These are phyloP conservation scores for Senna siamea DNA, from an alignment of 306 rosid genomes.

Conservation along the genomic window DNA sequence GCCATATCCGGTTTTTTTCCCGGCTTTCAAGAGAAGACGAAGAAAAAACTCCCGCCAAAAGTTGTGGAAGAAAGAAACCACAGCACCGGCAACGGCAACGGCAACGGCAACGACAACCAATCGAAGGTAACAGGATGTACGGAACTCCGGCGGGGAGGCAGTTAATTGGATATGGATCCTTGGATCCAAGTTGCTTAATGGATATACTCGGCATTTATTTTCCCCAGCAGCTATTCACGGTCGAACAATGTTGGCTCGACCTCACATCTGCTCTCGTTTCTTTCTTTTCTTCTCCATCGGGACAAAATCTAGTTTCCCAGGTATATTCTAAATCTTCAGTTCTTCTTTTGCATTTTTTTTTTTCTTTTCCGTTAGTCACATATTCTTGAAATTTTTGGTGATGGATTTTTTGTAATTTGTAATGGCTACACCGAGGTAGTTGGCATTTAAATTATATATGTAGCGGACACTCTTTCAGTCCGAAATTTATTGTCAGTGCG, in stretches of 20 bases:
- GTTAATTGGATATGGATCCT: conserved; percentile 34
- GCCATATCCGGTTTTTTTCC: not conserved
- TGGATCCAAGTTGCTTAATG: conserved; percentile 35
- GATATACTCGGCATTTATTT: conserved; percentile 56
- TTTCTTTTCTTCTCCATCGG: conserved; percentile 63
- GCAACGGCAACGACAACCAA: not conserved
- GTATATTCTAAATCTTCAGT: conserved; percentile 35
- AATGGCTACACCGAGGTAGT: not conserved
- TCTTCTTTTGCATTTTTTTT: not conserved
- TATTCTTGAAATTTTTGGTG: not conserved
- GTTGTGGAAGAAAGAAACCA: conserved; percentile 5
- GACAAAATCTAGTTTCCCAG: conserved; percentile 61
- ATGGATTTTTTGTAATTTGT: not conserved
- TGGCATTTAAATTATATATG: conserved; percentile 9
- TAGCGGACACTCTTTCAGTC: not conserved
- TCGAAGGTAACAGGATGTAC: conserved; percentile 41
- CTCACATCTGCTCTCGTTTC: conserved; percentile 61
- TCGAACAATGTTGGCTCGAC: conserved; percentile 63
- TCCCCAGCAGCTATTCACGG: conserved; percentile 60
- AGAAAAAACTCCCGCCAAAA: conserved; percentile 42
- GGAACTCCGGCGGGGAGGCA: conserved; percentile 27
- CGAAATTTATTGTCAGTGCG: not conserved
- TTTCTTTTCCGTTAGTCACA: not conserved
- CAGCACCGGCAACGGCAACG: not conserved
- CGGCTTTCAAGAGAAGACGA: not conserved